Percentiles rank a stretch among this genome's conserved stretches.
Conservation (phyloP, 805 yeast species). For the Komagataella kurtzmanii region DNA sequence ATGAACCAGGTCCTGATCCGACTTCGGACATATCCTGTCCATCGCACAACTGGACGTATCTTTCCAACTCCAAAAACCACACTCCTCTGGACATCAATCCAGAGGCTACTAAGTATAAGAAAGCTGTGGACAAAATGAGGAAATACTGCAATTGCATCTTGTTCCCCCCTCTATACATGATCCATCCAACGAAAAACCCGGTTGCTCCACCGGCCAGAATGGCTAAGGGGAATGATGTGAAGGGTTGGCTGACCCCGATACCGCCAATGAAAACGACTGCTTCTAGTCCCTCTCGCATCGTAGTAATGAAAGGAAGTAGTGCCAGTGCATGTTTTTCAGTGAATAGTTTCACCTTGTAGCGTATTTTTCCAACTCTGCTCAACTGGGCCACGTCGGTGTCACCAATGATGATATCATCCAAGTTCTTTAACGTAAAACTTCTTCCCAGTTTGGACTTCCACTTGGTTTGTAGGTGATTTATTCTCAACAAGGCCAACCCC, state of each 20-base stretch:
- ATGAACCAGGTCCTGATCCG: constrained; percentile 90
- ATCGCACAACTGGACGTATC: constrained; percentile 55
- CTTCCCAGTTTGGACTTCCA: constrained; percentile 46
- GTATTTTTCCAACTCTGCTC: background rate
- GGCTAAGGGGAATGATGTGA: constrained; percentile 50
- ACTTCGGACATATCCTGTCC: constrained; percentile 82
- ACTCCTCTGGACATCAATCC: constrained; percentile 80
- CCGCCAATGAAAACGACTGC: constrained; percentile 80
- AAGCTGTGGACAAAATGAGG: constrained; percentile 61
- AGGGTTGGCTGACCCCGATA: constrained; percentile 52
- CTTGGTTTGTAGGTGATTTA: constrained; percentile 71
- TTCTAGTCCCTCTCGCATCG: constrained; percentile 72
- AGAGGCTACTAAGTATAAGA: constrained; percentile 73
- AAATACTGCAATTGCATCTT: constrained; percentile 66
- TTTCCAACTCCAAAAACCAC: constrained; percentile 80
- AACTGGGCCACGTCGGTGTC: constrained; percentile 3
- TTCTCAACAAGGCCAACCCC: constrained; percentile 75
- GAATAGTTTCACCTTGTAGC: constrained; percentile 16
- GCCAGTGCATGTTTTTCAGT: constrained; percentile 48
- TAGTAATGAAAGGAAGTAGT: constrained; percentile 52
- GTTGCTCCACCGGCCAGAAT: constrained; percentile 40
- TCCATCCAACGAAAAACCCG: constrained; percentile 52
- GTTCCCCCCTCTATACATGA: constrained; percentile 68
- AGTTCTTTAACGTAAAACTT: constrained; percentile 10
- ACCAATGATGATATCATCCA: background rate